phyloP scores from a whole-genome alignment of 106 monocot genomes.

The Platanthera zijinensis region DNA sequence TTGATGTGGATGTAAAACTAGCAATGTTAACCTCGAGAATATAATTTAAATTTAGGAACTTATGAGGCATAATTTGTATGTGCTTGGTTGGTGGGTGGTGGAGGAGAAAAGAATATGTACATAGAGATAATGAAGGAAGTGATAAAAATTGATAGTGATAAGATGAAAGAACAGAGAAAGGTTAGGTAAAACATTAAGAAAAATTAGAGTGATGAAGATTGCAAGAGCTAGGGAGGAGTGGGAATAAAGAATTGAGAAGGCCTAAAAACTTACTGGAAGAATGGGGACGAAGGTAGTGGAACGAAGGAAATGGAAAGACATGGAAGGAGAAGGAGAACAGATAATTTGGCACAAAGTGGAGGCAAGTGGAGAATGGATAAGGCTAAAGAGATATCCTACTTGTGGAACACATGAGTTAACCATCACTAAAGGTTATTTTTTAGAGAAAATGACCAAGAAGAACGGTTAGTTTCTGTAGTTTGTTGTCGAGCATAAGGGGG shows the following conservation, averaged over 20 bases:
- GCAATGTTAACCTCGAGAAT: neutral
- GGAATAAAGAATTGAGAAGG: neutral
- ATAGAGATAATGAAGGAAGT: neutral
- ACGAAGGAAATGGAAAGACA: neutral
- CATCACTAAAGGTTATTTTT: neutral
- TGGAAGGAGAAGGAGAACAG: neutral
- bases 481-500: neutral
- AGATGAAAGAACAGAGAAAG: too few relatives aligned
- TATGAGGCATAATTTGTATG: neutral
- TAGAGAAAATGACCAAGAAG: neutral
- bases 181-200: too few relatives aligned
- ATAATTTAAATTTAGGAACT: neutral
- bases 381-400: neutral
- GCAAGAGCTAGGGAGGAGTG: neutral
- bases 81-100: neutral
- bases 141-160: neutral
- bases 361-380: neutral
- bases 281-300: neutral
- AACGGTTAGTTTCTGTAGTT: neutral
- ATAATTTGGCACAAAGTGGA: neutral
- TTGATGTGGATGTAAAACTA: neutral
- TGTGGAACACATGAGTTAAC: neutral
- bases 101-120: neutral
- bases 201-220: too few relatives aligned
- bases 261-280: neutral